Evolutionary conservation across 176 grass and related monocot species (phyloP), one percentile per base, ranked within the genome.

Genomic region (Musa schizocarpa): DNA sequence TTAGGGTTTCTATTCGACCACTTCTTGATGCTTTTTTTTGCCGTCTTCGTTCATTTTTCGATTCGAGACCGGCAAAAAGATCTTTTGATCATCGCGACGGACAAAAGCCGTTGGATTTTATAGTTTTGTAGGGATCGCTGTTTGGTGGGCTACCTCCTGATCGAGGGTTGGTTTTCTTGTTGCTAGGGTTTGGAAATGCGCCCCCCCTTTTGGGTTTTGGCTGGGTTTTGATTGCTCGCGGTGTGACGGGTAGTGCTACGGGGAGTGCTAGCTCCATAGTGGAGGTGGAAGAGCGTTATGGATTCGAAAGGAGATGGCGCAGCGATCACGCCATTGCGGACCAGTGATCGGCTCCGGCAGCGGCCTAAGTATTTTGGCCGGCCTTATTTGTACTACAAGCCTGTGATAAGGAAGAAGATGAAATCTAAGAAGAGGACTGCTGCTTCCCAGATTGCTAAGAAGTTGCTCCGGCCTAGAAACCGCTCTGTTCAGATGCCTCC

Each of bases 371-470:
- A 89, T 74, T 89, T 81, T 24, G 81, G 74, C 19, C 83, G 87
- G 49, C 51, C 83, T 1, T 92, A 88, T 59, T 68, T 89, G 64
- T 94, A 89, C 77, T 99, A 95, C 71, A 81, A 93, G 12, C 84
- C 88, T 58, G 52, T 58, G 29, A 89, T 99, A 72, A 86, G 82
- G 79, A 99, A 95, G 85, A 99, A 91, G 83, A 79, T 95, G 19
- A 94, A 94, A 61, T 77, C 93, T 1, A 99, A 95, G 85, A 99
- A 83, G 86, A 88, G 91, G 74, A 86, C 91, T 12, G 78, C 96
- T 11, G 91, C 96, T 16, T 87, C 90, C 10, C 90, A 94, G 82
- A 99, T 99, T 77, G 96, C 83, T 52, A 99, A 99, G 80, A 99
- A 95, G 85, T 61, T 99, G 26, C 88, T 99, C 74, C 79, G 73